phyloP scores from a whole-genome alignment of 2,329 filamentous ascomycete species.

The Fusarium subglutinans region DNA sequence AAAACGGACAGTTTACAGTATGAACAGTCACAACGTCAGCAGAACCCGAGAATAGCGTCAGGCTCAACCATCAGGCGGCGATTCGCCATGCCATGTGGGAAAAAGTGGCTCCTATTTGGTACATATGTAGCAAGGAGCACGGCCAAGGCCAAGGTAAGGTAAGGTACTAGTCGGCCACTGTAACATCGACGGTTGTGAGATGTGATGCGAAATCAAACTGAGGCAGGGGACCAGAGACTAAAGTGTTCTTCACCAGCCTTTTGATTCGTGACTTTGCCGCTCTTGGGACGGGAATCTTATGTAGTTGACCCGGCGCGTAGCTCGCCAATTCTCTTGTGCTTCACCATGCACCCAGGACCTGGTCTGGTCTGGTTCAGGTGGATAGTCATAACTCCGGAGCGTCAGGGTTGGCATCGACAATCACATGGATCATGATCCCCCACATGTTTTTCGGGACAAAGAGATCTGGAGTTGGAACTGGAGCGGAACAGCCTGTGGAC shows the following conservation, averaged over 20 bases:
- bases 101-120: background rate
- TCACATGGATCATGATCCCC: slow-evolving; percentile 30
- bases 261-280: slow-evolving; percentile 4
- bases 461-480: background rate
- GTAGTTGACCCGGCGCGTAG: background rate
- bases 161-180: background rate
- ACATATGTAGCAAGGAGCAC: background rate
- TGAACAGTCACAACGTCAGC: background rate
- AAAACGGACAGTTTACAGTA: background rate
- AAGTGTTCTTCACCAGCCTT: background rate
- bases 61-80: slow-evolving; percentile 25
- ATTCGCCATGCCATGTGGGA: slow-evolving; percentile 35
- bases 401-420: slow-evolving; percentile 31
- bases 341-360: background rate
- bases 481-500: slow-evolving; percentile 12
- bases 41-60: slow-evolving; percentile 10
- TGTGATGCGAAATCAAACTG: background rate
- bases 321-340: background rate
- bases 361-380: background rate
- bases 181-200: background rate
- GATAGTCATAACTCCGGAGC: background rate
- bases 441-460: slow-evolving; percentile 29
- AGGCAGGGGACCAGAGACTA: background rate
- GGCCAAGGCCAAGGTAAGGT: background rate
- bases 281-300: background rate